Base-by-base conservation (phyloP, 305 asterid species). In the Petunia hybrid region DNA sequence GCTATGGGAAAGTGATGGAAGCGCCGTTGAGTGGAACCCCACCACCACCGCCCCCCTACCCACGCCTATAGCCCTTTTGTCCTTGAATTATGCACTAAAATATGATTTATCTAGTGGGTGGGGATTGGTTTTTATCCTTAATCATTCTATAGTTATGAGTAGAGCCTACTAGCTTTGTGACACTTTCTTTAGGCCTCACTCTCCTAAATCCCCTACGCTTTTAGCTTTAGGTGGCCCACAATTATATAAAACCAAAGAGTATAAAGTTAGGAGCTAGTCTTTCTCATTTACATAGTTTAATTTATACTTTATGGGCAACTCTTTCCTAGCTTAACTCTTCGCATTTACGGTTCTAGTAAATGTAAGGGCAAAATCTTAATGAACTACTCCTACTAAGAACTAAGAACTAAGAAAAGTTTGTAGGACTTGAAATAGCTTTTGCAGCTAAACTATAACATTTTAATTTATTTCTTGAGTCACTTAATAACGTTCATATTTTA, bases 11-110 rank as follows among this genome's bases (percentile, higher is more conserved):
- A 38, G 51, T 8, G 56, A 76, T 56, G 45, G 80, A 57, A 76
- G 69, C 80, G 80, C 56, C 80, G 68, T 2, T 6, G 42, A 59
- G 73, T 77, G 73, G 81, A 77, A 42, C 73, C 73, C 81, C 81
- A 77, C 81, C 73, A 77, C 81, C 81, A 77, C 70, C 61, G 42
- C 73, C 81, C 7, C 56, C 81, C 36, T 41, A 43, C 56, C 71
- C 73, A 77, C 35, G 57, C 61, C 53, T 77, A 16, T 43, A 77
- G 43, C 31, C 81, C 31, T 31, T 77, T 77, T 0, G 57, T 8
- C 60, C 73, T 6, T 61, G 61, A 77, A 61, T 31, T 61, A 46
- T 77, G 81, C 73, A 31, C n/a, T 8, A 73, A 73, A 73, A 2
- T 31, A 22, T 48, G 45, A 48, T 48, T 35, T 48, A 73, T 73